A percentile compares a stretch with the other conserved stretches of the same genome.
Conservation (phyloP, 2,329 filamentous ascomycete genomes). For the Fusarium bulbicola region DNA sequence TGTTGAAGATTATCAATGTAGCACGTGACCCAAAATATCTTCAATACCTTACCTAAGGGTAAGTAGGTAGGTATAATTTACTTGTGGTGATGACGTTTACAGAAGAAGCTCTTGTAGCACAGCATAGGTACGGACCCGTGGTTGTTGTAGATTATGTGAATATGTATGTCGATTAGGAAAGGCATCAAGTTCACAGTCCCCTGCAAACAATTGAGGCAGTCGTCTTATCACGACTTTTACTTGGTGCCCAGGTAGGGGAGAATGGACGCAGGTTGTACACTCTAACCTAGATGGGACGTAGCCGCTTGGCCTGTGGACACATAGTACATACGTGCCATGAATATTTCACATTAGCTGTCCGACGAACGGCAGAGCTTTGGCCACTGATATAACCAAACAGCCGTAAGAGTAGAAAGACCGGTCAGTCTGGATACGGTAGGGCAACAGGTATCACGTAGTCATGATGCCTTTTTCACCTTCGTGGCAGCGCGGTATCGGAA, state of each 20-base stretch:
- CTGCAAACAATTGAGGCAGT: constrained; percentile 15
- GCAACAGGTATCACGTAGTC: background rate
- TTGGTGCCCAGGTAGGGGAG: background rate
- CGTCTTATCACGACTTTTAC: background rate
- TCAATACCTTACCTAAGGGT: background rate
- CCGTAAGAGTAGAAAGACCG: background rate
- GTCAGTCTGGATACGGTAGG: background rate
- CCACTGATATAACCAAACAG: background rate
- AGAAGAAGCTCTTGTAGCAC: background rate
- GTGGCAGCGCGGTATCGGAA: constrained; percentile 3
- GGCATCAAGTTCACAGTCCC: background rate
- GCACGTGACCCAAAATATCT: constrained; percentile 15
- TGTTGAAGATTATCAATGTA: background rate
- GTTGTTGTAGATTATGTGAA: background rate
- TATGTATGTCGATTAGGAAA: background rate
- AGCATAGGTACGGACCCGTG: background rate
- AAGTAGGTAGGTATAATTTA: background rate
- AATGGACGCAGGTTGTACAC: constrained; percentile 23
- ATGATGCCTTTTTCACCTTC: constrained; percentile 22
- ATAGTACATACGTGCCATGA: constrained; percentile 10
- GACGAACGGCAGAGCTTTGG: constrained; percentile 6
- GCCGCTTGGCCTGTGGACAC: constrained; percentile 26
- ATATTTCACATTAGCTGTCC: constrained; percentile 28
- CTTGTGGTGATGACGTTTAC: background rate
- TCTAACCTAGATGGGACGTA: constrained; percentile 32